Percentiles rank a stretch among this genome's conserved stretches.
These are phyloP conservation scores for Infundibulicybe gibba DNA, from an alignment of 768 basidiomycete genomes.

Conservation along the genomic window DNA sequence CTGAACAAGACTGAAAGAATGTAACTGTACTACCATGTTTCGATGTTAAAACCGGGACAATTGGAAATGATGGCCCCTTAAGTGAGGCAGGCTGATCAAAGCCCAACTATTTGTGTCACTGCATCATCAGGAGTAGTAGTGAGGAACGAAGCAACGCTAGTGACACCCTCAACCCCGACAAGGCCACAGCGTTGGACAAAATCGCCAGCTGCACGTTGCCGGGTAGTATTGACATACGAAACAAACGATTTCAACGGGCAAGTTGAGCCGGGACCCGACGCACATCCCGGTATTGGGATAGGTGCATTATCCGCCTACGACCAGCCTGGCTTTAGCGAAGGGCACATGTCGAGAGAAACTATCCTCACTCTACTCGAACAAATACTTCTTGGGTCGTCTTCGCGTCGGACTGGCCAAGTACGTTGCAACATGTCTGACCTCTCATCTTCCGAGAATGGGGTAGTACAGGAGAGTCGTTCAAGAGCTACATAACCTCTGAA, in stretches of 20 bases:
- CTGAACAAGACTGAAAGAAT: no score
- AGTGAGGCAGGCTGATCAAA: no score
- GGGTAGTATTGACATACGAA: slow-evolving; percentile 19
- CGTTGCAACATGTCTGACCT: slow-evolving; percentile 15
- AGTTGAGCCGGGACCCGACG: slow-evolving; percentile 32
- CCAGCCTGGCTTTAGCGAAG: neutral
- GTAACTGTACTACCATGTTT: no score
- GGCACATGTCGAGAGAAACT: neutral
- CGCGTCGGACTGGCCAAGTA: neutral
- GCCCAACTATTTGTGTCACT: no score
- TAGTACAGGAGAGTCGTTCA: slow-evolving; percentile 33
- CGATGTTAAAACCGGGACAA: no score
- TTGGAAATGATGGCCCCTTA: no score
- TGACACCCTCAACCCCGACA: slow-evolving; percentile 15
- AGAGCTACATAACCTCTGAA: slow-evolving; percentile 39
- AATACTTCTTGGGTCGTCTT: slow-evolving; percentile 13
- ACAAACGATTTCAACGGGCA: slow-evolving; percentile 33
- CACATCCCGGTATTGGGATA: slow-evolving; percentile 35
- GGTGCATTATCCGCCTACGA: slow-evolving; percentile 35
- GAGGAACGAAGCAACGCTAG: slow-evolving; percentile 18
- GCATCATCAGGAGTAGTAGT: slow-evolving; percentile 9
- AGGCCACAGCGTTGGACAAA: slow-evolving; percentile 35
- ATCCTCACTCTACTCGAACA: slow-evolving; percentile 33
- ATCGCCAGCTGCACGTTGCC: slow-evolving; percentile 26
- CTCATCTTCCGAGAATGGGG: neutral